Conservation (phyloP, 768 basidiomycete species). For the Lentinus brumalis region DNA sequence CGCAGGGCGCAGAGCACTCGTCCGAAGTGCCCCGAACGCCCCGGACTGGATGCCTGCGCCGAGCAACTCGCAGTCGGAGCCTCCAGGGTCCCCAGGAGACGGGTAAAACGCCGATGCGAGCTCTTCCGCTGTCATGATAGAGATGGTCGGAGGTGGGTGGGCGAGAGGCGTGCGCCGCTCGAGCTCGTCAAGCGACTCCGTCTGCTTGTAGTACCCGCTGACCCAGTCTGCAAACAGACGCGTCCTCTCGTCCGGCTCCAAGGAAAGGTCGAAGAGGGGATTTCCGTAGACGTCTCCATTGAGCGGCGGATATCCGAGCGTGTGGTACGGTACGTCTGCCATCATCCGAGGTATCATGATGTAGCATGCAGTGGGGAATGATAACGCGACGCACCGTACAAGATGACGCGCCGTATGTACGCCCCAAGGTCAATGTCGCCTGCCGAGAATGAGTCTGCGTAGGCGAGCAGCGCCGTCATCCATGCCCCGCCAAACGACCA, state of each 20-base stretch:
- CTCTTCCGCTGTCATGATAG: slow-evolving; percentile 10
- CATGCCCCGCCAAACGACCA: slow-evolving; percentile 11
- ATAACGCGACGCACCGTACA: slow-evolving; percentile 6
- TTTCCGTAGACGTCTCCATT: not conserved
- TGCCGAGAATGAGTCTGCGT: not conserved
- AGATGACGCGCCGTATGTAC: slow-evolving; percentile 6
- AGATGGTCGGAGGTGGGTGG: slow-evolving; percentile 15
- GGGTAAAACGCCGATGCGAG: not conserved
- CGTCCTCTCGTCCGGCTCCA: not conserved
- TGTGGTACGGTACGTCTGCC: not conserved
- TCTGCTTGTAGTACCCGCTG: slow-evolving; percentile 14
- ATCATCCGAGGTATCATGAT: no score
- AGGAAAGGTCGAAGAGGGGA: slow-evolving; percentile 2
- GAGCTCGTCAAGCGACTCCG: slow-evolving; percentile 1
- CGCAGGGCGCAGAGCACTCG: slow-evolving; percentile 6
- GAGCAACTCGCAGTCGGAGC: slow-evolving; percentile 14
- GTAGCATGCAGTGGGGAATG: no score
- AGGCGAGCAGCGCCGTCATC: slow-evolving; percentile 6
- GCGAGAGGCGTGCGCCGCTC: slow-evolving; percentile 7
- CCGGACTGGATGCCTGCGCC: slow-evolving; percentile 5
- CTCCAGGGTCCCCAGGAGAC: slow-evolving; percentile 8
- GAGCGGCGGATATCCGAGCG: not conserved
- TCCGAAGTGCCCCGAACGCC: not conserved
- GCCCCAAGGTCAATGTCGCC: not conserved
- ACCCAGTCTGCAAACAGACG: not conserved